Evolutionary conservation across 2,329 filamentous ascomycete species (phyloP), one percentile per base, ranked within the genome.

Genomic region (Penicillium sp.): DNA sequence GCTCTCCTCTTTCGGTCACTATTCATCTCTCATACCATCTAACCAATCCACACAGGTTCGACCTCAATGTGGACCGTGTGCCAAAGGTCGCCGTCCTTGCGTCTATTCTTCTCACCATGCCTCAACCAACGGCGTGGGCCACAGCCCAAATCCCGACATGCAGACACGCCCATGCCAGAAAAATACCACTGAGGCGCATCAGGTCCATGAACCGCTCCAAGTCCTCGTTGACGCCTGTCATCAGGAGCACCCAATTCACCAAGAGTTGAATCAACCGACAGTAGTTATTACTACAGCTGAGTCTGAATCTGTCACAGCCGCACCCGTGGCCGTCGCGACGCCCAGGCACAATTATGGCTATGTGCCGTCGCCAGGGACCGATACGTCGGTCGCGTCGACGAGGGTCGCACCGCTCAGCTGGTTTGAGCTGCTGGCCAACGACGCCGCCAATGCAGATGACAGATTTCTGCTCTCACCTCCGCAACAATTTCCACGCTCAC

Each of bases 341-440:
- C 26, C 59, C 33, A n/a, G 33, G 19, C 55, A 58, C 0, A 46
- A 47, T 7, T 51, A 54, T 28, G 55, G 55, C 7, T 59, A 57
- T 40, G 54, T 56, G 3, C 52, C 58, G 5, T 67, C 66, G 13
- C 64, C 64, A n/a, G 64, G 58, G 7, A 73, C 74, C 2, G 61
- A 74, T 36, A 55, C 48, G 6, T 73, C 72, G 11, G 72, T 71
- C n/a, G 68, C 48, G 8, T 62, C 63, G 1, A 58, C 72, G 13
- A 74, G 77, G 40, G 70, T 74, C 13, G 78, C 77, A n/a, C 77
- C 78, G 5, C 63, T 79, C 46, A 74, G 77, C 56, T 81, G 78
- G 76, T 80, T 80, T 56, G 78, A 79, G 44, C 64, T 81, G 2
- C 29, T 60, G 8, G 58, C 58, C 6, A 56, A 37, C 5, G 68